Evolutionary conservation across 2,329 filamentous ascomycete genomes (phyloP).

Genomic region (Cladophialophora chaetospira): DNA sequence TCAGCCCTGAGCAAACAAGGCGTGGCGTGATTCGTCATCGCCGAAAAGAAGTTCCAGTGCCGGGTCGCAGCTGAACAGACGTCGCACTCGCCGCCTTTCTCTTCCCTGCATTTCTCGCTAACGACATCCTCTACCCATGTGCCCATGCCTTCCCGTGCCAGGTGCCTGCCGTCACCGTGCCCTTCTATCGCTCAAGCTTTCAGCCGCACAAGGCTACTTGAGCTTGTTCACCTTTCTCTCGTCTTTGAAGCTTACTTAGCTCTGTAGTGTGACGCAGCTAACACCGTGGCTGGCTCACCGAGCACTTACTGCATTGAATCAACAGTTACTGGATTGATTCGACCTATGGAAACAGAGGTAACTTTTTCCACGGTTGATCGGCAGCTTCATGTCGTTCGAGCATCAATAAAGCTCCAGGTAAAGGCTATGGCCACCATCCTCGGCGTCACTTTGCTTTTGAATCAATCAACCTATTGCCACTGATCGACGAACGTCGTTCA

Average conservation of each 20-base stretch:
- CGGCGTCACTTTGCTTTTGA: neutral
- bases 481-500: conserved; percentile 1
- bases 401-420: neutral
- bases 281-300: neutral
- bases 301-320: neutral
- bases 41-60: conserved; percentile 1
- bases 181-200: neutral
- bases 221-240: neutral
- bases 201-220: conserved; percentile 1
- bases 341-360: neutral
- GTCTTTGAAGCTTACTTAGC: neutral
- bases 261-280: conserved; percentile 1
- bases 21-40: neutral
- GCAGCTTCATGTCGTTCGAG: neutral
- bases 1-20: conserved; percentile 2
- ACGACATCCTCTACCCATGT: too few relatives aligned
- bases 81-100: neutral
- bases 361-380: neutral
- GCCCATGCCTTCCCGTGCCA: too few relatives aligned
- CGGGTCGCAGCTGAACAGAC: neutral
- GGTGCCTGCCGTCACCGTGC: neutral
- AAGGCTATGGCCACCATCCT: neutral
- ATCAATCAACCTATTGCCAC: neutral
- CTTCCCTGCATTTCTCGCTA: neutral
- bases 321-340: neutral